phyloP scores from a whole-genome alignment of 805 yeast species.

The Scheffersomyces stipitis region DNA sequence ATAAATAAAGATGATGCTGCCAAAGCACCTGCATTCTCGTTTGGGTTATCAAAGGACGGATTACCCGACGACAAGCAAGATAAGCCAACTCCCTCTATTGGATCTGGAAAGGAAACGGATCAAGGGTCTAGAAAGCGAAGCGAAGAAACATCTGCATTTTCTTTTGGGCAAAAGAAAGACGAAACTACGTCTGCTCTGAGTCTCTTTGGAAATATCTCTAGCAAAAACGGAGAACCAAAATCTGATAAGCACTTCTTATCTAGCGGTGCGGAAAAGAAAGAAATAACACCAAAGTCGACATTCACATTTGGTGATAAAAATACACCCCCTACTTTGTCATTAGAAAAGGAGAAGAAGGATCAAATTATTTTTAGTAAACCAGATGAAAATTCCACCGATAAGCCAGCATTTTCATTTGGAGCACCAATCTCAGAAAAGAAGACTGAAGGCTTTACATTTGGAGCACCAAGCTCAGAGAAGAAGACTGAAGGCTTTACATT shows the following conservation, averaged over 20 bases:
- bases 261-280: background rate
- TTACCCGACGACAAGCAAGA: no score
- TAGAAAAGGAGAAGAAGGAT: no score
- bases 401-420: conserved; percentile 18
- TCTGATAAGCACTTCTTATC: no score
- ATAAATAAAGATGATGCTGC: no score
- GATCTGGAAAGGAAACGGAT: background rate
- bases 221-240: background rate
- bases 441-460: conserved; percentile 22
- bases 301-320: conserved; percentile 5
- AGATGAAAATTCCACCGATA: conserved; percentile 1
- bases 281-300: conserved; percentile 1
- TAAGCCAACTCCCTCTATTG: background rate
- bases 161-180: conserved; percentile 12
- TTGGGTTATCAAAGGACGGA: conserved; percentile 1
- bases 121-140: conserved; percentile 1
- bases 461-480: conserved; percentile 7
- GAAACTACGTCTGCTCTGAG: background rate
- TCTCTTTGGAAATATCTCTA: background rate
- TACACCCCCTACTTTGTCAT: no score
- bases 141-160: conserved; percentile 6
- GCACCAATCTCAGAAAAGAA: conserved; percentile 6
- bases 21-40: background rate
- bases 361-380: background rate
- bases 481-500: conserved; percentile 15